phyloP scores from a whole-genome alignment of 257 asterid species.

The Dorcoceras hygrometricum region DNA sequence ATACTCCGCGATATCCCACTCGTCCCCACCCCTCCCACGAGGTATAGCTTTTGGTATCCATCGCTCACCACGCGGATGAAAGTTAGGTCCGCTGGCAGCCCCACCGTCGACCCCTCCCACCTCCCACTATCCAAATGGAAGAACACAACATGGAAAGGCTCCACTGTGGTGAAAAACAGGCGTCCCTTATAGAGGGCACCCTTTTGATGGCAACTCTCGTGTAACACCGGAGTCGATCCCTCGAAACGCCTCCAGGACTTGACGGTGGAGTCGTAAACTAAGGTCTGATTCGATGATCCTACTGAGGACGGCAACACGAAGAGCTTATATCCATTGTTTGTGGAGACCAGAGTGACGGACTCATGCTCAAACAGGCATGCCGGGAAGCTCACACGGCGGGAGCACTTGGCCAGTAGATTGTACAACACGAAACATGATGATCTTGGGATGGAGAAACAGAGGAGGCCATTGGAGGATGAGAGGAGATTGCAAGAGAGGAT shows the following conservation, averaged over 20 bases:
- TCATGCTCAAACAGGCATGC: constrained; percentile 38
- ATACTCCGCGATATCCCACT: constrained; percentile 65
- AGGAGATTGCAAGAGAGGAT: constrained; percentile 30
- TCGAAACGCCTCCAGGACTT: constrained; percentile 37
- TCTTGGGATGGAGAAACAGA: constrained; percentile 42
- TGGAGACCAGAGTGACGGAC: constrained; percentile 41
- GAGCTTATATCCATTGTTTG: constrained; percentile 31
- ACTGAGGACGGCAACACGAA: constrained; percentile 38
- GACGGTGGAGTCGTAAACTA: constrained; percentile 39
- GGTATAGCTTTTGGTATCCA: constrained; percentile 37
- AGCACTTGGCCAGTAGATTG: constrained; percentile 42
- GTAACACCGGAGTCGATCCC: constrained; percentile 31
- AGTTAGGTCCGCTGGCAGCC: constrained; percentile 37
- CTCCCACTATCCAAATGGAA: constrained; percentile 43
- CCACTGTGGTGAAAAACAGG: constrained; percentile 50
- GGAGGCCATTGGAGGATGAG: constrained; percentile 51
- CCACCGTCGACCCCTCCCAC: constrained; percentile 38
- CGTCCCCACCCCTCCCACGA: constrained; percentile 66
- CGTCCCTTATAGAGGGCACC: constrained; percentile 41
- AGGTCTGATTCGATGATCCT: constrained; percentile 37
- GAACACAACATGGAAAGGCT: constrained; percentile 40
- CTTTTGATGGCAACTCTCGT: constrained; percentile 38
- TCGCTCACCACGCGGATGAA: constrained; percentile 52
- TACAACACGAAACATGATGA: constrained; percentile 41
- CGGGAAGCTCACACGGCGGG: constrained; percentile 46